Conservation (phyloP, 371 early-diverging fungal species). For the Actinomucor elegans region DNA sequence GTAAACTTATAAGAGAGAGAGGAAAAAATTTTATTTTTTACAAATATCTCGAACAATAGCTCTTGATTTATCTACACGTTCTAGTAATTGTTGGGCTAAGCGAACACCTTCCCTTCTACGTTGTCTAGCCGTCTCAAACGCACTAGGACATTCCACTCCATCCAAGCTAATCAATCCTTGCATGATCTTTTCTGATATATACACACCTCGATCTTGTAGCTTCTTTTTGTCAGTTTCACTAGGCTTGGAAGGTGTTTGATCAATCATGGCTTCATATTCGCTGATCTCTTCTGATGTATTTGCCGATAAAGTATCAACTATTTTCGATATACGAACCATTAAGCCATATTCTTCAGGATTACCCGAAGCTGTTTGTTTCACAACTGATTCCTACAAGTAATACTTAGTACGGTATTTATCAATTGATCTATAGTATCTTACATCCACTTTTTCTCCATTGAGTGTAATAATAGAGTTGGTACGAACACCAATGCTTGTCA, state of each 20-base stretch:
- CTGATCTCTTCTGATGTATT: constrained; percentile 18
- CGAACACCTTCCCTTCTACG: constrained; percentile 59
- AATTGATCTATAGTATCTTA: constrained; percentile 22
- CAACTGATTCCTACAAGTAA: constrained; percentile 36
- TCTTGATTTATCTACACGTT: constrained; percentile 49
- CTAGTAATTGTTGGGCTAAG: constrained; percentile 48
- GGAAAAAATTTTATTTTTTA: constrained; percentile 15
- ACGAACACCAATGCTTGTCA: constrained; percentile 55
- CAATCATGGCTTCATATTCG: constrained; percentile 20
- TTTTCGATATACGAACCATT: constrained; percentile 31
- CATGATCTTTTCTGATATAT: constrained; percentile 56
- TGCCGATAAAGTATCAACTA: constrained; percentile 20
- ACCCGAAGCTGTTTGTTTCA: constrained; percentile 53
- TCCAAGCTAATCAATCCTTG: constrained; percentile 57
- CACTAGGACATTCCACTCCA: constrained; percentile 53
- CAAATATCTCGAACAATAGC: constrained; percentile 12
- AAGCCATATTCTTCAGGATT: constrained; percentile 52
- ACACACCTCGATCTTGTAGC: constrained; percentile 48
- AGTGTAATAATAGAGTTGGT: constrained; percentile 48
- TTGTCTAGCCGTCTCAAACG: constrained; percentile 60
- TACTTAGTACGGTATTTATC: neutral
- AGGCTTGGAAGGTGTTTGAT: constrained; percentile 2
- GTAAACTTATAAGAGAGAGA: no score
- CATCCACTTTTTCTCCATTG: constrained; percentile 56
- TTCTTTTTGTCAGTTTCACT: constrained; percentile 28